Evolutionary conservation across 2,329 filamentous ascomycete genomes (phyloP).

Genomic region (Nannizziopsis barbatae): DNA sequence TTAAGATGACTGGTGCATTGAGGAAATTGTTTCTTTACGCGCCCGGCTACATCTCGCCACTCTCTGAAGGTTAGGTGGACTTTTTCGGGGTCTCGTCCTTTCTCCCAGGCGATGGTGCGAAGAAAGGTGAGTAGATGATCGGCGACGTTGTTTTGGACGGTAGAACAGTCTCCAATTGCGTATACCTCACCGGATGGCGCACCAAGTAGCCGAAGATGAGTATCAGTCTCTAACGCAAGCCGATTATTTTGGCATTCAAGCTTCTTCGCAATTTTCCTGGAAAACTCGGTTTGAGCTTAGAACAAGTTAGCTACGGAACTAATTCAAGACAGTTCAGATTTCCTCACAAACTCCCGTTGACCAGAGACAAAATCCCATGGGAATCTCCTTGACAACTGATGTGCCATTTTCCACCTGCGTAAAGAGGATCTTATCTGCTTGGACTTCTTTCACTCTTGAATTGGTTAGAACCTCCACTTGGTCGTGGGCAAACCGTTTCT

Average conservation of each 20-base stretch:
- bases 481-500: constrained; percentile 75
- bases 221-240: constrained; percentile 87
- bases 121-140: constrained; percentile 86
- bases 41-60: constrained; percentile 73
- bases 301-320: constrained; percentile 6
- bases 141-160: constrained; percentile 93
- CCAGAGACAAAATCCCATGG: constrained; percentile 94
- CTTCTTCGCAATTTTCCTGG: constrained; percentile 63
- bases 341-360: constrained; percentile 68
- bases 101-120: constrained; percentile 80
- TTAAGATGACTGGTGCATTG: constrained; percentile 79
- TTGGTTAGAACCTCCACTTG: constrained; percentile 87
- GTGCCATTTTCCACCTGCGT: constrained; percentile 69
- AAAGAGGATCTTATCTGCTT: constrained; percentile 73
- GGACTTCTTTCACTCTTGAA: constrained; percentile 81
- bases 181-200: constrained; percentile 90
- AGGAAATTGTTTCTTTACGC: constrained; percentile 80
- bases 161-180: constrained; percentile 88
- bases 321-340: not conserved
- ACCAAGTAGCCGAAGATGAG: constrained; percentile 79
- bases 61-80: constrained; percentile 75
- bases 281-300: constrained; percentile 63
- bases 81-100: constrained; percentile 78
- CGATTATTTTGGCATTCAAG: constrained; percentile 72
- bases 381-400: constrained; percentile 77